Evolutionary conservation across 2,329 filamentous ascomycete genomes (phyloP).

Genomic region (Phialophora macrospora): DNA sequence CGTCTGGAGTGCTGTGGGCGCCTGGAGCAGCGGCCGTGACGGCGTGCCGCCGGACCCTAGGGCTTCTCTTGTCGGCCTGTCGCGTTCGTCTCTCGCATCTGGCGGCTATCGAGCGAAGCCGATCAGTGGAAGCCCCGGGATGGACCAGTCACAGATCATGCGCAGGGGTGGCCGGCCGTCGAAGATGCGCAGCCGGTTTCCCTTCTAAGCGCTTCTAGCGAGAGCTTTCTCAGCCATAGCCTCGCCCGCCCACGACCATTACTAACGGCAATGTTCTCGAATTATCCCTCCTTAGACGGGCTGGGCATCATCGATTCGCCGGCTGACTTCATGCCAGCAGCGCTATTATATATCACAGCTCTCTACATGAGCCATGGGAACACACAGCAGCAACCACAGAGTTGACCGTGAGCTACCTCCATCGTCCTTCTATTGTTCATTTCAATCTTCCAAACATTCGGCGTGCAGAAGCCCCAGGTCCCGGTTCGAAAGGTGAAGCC

Average conservation of each 20-base stretch:
- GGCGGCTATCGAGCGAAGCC: neutral
- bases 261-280: slow-evolving; percentile 8
- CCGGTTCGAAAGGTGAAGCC: neutral
- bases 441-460: neutral
- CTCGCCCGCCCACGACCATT: neutral
- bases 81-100: neutral
- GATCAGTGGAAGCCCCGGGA: neutral
- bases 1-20: neutral
- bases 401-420: neutral
- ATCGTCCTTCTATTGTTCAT: neutral
- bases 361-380: neutral
- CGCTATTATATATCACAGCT: neutral
- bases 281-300: neutral
- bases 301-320: neutral
- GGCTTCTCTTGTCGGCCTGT: neutral
- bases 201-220: slow-evolving; percentile 17
- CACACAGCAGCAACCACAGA: neutral
- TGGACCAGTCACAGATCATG: neutral
- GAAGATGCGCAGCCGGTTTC: neutral
- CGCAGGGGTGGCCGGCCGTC: neutral
- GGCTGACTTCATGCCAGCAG: neutral
- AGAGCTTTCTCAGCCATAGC: slow-evolving; percentile 5
- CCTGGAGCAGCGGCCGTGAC: neutral
- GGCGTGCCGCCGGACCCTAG: neutral
- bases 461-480: neutral